Evolutionary conservation across 2,329 filamentous ascomycete genomes (phyloP), one percentile per base, ranked within the genome.

Genomic region (Bipolaris oryzae): DNA sequence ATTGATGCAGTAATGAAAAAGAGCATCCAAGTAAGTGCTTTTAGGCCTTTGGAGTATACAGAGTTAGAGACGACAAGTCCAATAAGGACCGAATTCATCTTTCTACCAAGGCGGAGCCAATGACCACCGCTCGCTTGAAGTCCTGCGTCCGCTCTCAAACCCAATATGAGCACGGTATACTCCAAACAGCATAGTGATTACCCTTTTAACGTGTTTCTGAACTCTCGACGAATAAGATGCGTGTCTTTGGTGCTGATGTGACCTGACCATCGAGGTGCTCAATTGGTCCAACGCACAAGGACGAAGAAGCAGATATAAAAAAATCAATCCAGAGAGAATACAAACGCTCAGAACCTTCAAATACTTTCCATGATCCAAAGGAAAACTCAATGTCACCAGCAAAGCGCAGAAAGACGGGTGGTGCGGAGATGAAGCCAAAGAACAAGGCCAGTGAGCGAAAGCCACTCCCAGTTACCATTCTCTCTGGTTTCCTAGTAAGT

Each of bases 401-500:
- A 28, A 68, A 68, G 58, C 56, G 59, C 52, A 65, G 61, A 57
- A 68, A 62, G 42, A 63, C 57, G 5, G 55, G 42, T 5, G 37
- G 41, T 20, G 45, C 57, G 10, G 54, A 55, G n/a, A 47, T 47
- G 47, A 62, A 61, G 23, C 28, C 50, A 16, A 50, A 53, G 31
- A 49, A 35, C 3, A 57, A 63, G 44, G 50, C 59, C n/a, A 53
- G 25, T 35, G 61, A 56, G 16, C 53, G 46, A 39, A 64, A 69
- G 49, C 75, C 79, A 3, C 73, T 87, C 5, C 85, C 85, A 3
- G 85, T 88, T 2, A 87, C 84, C 0, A 77, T 87, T 0, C 77
- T 87, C 0, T 87, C 85, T 1, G 85, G 85, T 0, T 87, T 88
- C 48, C 65, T 87, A 60, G 82, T 84, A 74, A 54, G 70, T 38